These are phyloP conservation scores for Microsporum audouinii DNA, from an alignment of 2,329 filamentous ascomycete species.

Conservation along the genomic window DNA sequence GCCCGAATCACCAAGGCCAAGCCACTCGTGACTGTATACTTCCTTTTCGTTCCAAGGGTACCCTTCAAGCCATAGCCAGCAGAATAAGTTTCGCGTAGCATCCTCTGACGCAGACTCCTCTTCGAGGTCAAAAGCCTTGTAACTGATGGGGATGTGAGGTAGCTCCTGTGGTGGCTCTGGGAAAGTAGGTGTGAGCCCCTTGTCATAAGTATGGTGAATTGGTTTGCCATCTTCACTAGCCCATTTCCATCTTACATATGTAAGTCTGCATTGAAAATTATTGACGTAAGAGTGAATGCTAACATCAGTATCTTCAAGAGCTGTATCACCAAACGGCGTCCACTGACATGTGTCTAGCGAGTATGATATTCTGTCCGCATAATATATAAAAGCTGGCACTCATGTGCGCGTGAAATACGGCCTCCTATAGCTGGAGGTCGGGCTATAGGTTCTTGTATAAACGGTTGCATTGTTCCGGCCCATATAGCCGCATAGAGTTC, in stretches of 20 bases:
- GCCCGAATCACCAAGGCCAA: constrained; percentile 6
- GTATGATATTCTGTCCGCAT: constrained; percentile 16
- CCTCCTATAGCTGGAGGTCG: constrained; percentile 8
- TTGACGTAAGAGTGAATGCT: constrained; percentile 21
- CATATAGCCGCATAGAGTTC: constrained; percentile 22
- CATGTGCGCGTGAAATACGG: constrained; percentile 18
- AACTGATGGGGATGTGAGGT: constrained; percentile 5
- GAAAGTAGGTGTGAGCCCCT: not conserved
- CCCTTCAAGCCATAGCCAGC: constrained; percentile 20
- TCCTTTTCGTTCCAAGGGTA: constrained; percentile 9
- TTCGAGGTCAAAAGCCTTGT: constrained; percentile 8
- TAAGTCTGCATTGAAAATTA: constrained; percentile 18
- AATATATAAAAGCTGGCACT: constrained; percentile 23
- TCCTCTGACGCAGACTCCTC: constrained; percentile 18
- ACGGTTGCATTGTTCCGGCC: constrained; percentile 20
- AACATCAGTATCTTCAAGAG: constrained; percentile 20
- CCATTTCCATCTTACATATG: constrained; percentile 10
- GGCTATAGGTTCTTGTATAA: constrained; percentile 20
- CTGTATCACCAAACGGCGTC: constrained; percentile 23
- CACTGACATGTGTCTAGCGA: constrained; percentile 18
- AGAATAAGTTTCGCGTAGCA: constrained; percentile 22
- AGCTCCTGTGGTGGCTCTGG: not conserved
- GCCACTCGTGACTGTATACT: constrained; percentile 10
- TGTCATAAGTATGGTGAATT: constrained; percentile 2
- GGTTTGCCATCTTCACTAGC: constrained; percentile 6